Evolutionary conservation across 352 stramenopile species (phyloP).

Genomic region (Pseudoperonospora humuli): DNA sequence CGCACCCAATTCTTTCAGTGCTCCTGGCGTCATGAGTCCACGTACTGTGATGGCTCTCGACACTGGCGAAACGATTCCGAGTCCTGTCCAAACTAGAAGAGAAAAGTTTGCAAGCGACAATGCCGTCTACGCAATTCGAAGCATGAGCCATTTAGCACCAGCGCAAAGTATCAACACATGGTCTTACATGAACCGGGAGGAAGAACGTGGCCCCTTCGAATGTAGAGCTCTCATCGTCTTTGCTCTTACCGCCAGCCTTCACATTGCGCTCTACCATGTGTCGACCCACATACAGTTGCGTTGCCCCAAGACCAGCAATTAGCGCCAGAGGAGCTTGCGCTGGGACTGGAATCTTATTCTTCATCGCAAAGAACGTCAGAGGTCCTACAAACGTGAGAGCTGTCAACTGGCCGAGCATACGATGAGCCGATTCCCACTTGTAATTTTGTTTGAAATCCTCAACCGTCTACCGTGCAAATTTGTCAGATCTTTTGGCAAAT

Average conservation of each 20-base stretch:
- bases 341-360: conserved; percentile 50
- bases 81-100: conserved; percentile 53
- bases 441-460: conserved; percentile 97
- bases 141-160: background rate
- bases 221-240: conserved; percentile 9
- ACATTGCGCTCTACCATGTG: conserved; percentile 42
- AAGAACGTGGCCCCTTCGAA: conserved; percentile 35
- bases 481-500: background rate
- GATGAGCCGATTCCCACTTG: conserved; percentile 87
- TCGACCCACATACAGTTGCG: conserved; percentile 45
- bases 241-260: conserved; percentile 12
- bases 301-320: conserved; percentile 32
- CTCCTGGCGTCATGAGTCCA: conserved; percentile 33
- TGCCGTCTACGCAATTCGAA: conserved; percentile 21
- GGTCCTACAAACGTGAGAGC: conserved; percentile 87
- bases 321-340: conserved; percentile 39
- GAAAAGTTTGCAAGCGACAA: conserved; percentile 62
- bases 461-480: conserved; percentile 52
- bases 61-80: conserved; percentile 45
- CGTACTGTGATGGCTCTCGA: conserved; percentile 45
- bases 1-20: conserved; percentile 46
- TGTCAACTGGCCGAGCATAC: conserved; percentile 89
- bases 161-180: too few species aligned
- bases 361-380: conserved; percentile 86
- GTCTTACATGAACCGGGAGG: conserved; percentile 39